A percentile compares a stretch with the other conserved stretches of the same genome.
Evolutionary conservation across 495 filamentous ascomycete species (phyloP).

Genomic region (Trypethelium eluteriae): DNA sequence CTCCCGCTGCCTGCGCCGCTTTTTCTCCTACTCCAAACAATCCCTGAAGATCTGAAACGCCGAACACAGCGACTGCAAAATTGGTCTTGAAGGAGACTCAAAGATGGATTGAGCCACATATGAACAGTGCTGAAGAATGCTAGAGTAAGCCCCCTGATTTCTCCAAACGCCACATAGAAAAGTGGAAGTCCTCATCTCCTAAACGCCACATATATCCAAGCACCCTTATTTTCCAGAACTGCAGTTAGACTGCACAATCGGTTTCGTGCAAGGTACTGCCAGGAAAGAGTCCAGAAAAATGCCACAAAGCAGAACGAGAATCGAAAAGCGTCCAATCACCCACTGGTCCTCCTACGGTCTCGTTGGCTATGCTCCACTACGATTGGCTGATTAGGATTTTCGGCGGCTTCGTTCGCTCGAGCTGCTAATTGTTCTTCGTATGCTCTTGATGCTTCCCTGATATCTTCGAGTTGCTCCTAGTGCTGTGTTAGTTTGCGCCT

Average conservation of each 20-base stretch:
- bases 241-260: background rate
- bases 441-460: constrained; percentile 26
- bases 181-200: background rate
- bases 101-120: no score
- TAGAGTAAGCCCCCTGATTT: background rate
- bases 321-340: background rate
- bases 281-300: background rate
- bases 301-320: background rate
- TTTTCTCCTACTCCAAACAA: background rate
- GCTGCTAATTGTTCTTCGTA: constrained; percentile 31
- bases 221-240: background rate
- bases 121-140: background rate
- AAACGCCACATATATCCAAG: background rate
- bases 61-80: background rate
- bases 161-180: background rate
- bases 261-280: background rate
- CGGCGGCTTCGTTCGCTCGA: constrained; percentile 19
- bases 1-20: background rate
- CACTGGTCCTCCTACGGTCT: background rate
- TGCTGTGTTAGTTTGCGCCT: background rate
- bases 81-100: background rate
- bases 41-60: background rate
- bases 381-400: constrained; percentile 11
- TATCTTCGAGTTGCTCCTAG: constrained; percentile 33
- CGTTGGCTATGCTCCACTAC: background rate